Base-by-base conservation (phyloP, 2,329 filamentous ascomycete genomes). In the Clarireedia hainanense region DNA sequence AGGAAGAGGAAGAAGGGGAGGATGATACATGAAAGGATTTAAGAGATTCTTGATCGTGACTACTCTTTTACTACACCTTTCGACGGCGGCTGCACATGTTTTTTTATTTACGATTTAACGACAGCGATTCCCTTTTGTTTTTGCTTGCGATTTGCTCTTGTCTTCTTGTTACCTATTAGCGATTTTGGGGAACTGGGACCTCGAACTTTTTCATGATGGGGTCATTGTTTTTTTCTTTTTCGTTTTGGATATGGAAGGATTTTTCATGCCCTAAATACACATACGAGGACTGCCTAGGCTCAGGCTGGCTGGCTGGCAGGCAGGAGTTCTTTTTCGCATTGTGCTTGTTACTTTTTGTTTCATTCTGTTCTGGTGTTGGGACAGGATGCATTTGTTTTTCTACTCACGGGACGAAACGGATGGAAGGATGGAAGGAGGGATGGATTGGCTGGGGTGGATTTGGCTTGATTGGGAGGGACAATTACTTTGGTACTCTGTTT, bases 1-100 rank as follows among this genome's bases (percentile, higher is more conserved):
- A 64, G 7, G 69, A 72, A 49, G 74, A 70, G 12, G 63, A 63
- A 17, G 64, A 65, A 20, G 63, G 63, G n/a, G 64, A 65, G 20
- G 63, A 64, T 58, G 64, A 66, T 53, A 63, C 65, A 52, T 59
- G 63, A 55, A 20, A 7, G 20, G n/a, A 45, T 12, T 2, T 45
- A 12, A 40, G 17, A 40, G 14, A 20, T 45, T 26, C 63, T 60
- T 65, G 42, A 17, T 40, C 45, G 26, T 17, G 23, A 39, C 49
- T 37, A 20, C 24, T 20, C 12, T 40, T 34, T 46, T 30, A 9
- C 27, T 10, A 30, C 27, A 52, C 47, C 42, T 42, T 48, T 53
- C 27, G 30, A 47, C 40, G 17, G 36, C 27, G 26, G 36, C 50
- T 50, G 55, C 47, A 37, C 47, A 61, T 54, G 61, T 61, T 17